Conservation (phyloP, 768 basidiomycete species). For the Lyophyllum semitale region DNA sequence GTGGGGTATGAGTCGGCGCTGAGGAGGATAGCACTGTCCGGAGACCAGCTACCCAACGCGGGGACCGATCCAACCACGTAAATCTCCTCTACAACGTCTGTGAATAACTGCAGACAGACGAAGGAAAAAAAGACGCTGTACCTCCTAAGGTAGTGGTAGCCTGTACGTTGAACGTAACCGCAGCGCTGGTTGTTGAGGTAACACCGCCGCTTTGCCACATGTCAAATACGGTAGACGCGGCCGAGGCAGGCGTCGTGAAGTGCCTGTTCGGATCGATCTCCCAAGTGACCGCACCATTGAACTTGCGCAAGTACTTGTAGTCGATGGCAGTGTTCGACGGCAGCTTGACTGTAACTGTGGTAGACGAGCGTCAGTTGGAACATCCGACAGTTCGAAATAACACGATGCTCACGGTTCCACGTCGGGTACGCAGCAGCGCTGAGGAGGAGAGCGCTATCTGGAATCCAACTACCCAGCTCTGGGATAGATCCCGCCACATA, state of each 20-base stretch:
- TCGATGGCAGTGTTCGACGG: conserved; percentile 54
- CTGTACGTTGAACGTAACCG: too few species aligned
- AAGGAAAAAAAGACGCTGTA: too few species aligned
- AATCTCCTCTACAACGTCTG: too few species aligned
- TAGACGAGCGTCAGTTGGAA: background rate
- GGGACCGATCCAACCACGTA: too few species aligned
- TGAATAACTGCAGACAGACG: too few species aligned
- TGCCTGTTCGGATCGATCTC: conserved; percentile 64
- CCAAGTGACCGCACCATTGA: conserved; percentile 63
- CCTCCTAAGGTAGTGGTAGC: too few species aligned
- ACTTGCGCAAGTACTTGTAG: conserved; percentile 73
- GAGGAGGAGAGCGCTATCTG: conserved; percentile 55
- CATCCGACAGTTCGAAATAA: background rate
- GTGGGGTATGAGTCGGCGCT: too few species aligned
- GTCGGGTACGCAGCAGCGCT: conserved; percentile 59
- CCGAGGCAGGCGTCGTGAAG: conserved; percentile 49
- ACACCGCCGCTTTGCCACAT: conserved; percentile 28
- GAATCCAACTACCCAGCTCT: conserved; percentile 61
- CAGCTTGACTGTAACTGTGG: conserved; percentile 61
- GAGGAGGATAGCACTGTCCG: too few species aligned
- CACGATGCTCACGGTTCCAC: conserved; percentile 63
- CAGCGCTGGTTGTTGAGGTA: too few species aligned
- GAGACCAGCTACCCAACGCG: too few species aligned
- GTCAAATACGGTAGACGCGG: conserved; percentile 37
- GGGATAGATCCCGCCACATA: conserved; percentile 62